A percentile compares a stretch with the other conserved stretches of the same genome.
phyloP scores from a whole-genome alignment of 768 basidiomycete species.

The Phallus indusiatus region DNA sequence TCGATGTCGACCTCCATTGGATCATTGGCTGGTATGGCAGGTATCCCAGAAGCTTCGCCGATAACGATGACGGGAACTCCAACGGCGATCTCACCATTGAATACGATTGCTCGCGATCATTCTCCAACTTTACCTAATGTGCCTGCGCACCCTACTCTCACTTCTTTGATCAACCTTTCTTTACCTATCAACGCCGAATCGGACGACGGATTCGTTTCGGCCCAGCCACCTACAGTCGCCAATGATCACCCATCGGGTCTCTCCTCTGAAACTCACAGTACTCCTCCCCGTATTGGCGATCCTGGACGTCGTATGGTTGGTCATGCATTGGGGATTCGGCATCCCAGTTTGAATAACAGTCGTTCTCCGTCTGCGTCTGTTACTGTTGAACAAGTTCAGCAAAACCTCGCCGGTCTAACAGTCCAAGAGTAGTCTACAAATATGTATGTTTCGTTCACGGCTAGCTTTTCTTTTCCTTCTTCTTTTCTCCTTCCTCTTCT shows the following conservation, averaged over 20 bases:
- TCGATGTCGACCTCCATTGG: background rate
- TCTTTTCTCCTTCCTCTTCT: no score
- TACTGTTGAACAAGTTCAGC: conserved; percentile 58
- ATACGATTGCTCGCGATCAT: conserved; percentile 42
- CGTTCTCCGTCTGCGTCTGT: conserved; percentile 30
- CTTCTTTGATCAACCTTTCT: conserved; percentile 73
- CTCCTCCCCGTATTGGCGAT: conserved; percentile 76
- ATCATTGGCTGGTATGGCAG: conserved; percentile 29
- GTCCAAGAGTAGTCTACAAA: conserved; percentile 49
- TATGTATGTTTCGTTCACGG: background rate
- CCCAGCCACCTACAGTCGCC: background rate
- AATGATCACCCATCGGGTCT: background rate
- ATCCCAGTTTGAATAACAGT: conserved; percentile 55
- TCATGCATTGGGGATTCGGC: conserved; percentile 73
- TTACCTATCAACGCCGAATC: conserved; percentile 41
- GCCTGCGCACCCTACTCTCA: conserved; percentile 77
- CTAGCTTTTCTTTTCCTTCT: background rate
- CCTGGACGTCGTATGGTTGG: conserved; percentile 87
- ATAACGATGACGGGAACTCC: background rate
- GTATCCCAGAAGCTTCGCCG: conserved; percentile 33
- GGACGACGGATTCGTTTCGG: conserved; percentile 15
- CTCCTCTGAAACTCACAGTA: conserved; percentile 11
- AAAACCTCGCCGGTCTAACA: conserved; percentile 64
- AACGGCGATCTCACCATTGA: conserved; percentile 5
- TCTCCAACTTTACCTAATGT: conserved; percentile 76